Evolutionary conservation across 495 filamentous ascomycete species (phyloP).

Genomic region (Cudoniella acicularis): DNA sequence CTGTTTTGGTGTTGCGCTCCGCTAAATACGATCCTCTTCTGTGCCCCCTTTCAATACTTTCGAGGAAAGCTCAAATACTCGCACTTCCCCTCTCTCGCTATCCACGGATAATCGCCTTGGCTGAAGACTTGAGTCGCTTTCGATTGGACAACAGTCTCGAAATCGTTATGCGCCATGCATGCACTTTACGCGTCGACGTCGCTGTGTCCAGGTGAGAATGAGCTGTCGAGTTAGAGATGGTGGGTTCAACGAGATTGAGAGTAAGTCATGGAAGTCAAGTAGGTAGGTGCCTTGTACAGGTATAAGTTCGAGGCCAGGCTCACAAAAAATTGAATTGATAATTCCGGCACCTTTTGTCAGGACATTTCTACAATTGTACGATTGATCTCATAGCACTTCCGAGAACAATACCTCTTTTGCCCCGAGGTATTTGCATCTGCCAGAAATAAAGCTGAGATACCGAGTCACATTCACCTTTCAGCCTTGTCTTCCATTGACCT

Average conservation of each 20-base stretch:
- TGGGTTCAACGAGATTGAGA: too few relatives aligned
- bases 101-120: slow-evolving; percentile 3
- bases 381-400: too few relatives aligned
- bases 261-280: not conserved
- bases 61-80: slow-evolving; percentile 1
- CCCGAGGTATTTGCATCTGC: too few relatives aligned
- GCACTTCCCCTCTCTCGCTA: not conserved
- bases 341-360: too few relatives aligned
- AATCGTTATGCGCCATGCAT: slow-evolving; percentile 12
- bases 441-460: too few relatives aligned
- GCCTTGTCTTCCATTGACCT: too few relatives aligned
- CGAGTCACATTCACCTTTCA: too few relatives aligned
- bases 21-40: slow-evolving; percentile 12
- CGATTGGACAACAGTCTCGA: slow-evolving; percentile 8
- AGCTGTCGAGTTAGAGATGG: too few relatives aligned
- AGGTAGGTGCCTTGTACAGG: not conserved
- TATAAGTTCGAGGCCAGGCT: slow-evolving; percentile 15
- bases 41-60: slow-evolving; percentile 4
- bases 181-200: slow-evolving; percentile 22
- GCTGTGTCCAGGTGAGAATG: too few relatives aligned
- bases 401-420: too few relatives aligned
- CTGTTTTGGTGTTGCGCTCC: slow-evolving; percentile 8
- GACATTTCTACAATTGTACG: too few relatives aligned
- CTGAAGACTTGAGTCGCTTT: not conserved
- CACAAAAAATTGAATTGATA: not conserved